Conservation (phyloP, 768 basidiomycete species). For the Tephrocybe sp. region DNA sequence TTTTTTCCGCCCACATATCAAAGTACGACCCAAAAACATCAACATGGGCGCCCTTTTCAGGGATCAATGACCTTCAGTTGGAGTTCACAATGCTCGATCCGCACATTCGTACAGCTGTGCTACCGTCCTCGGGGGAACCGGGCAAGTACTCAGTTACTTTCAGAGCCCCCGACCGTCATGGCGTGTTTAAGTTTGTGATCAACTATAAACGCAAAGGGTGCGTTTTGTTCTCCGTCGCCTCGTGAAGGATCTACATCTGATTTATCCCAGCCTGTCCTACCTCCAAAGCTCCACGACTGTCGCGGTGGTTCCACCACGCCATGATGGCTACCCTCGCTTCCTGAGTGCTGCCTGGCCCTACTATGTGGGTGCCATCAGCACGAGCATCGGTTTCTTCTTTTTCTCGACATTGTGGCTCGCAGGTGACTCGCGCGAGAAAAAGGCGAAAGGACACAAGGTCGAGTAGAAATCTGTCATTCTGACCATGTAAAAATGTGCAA, state of each 20-base stretch:
- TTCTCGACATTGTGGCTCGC: conserved; percentile 88
- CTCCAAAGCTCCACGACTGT: conserved; percentile 73
- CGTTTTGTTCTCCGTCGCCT: conserved; percentile 22
- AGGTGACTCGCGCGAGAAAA: conserved; percentile 71
- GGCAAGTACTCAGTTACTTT: conserved; percentile 81
- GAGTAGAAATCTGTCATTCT: conserved; percentile 31
- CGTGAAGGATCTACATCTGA: neutral
- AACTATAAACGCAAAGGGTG: conserved; percentile 89
- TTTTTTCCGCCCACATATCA: conserved; percentile 72
- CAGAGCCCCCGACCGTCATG: conserved; percentile 91
- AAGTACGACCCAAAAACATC: conserved; percentile 53
- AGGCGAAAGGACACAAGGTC: conserved; percentile 40
- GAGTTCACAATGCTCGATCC: conserved; percentile 99
- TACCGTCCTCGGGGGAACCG: conserved; percentile 49
- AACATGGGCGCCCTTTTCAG: conserved; percentile 71
- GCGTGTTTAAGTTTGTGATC: conserved; percentile 96
- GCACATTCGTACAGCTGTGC: conserved; percentile 80
- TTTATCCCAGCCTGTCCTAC: conserved; percentile 59
- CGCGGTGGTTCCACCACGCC: conserved; percentile 87
- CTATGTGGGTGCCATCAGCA: conserved; percentile 88
- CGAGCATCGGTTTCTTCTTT: conserved; percentile 77
- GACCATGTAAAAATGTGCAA: conserved; percentile 10
- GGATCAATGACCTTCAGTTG: conserved; percentile 78
- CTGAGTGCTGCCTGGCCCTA: conserved; percentile 95
- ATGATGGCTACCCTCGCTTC: conserved; percentile 95